phyloP scores from a whole-genome alignment of 116 monocot genomes.

The Zostera marina region DNA sequence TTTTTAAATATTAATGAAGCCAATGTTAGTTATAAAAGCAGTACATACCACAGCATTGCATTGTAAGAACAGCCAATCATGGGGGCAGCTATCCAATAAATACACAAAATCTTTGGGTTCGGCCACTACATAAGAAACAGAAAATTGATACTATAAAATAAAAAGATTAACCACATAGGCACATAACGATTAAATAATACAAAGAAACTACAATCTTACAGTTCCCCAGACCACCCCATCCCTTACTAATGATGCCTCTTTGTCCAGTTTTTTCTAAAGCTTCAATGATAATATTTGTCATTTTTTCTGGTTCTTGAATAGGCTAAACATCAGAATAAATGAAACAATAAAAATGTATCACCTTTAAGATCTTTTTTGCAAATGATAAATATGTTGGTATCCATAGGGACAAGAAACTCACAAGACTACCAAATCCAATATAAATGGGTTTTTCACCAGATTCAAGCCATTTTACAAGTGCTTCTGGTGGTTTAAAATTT shows the following conservation, averaged over 20 bases:
- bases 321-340: slow-evolving; percentile 35
- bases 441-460: slow-evolving; percentile 90
- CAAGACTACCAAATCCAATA: slow-evolving; percentile 97
- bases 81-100: slow-evolving; percentile 83
- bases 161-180: not conserved
- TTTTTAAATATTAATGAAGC: no score
- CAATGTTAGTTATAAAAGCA: not conserved
- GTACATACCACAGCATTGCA: slow-evolving; percentile 86
- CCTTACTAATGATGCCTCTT: slow-evolving; percentile 88
- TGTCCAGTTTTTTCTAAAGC: slow-evolving; percentile 71
- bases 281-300: slow-evolving; percentile 74
- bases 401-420: slow-evolving; percentile 44
- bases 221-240: slow-evolving; percentile 81
- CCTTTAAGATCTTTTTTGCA: no score
- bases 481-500: slow-evolving; percentile 86
- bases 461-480: slow-evolving; percentile 82
- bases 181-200: no score
- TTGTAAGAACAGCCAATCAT: slow-evolving; percentile 94
- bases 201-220: slow-evolving; percentile 27
- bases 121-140: slow-evolving; percentile 26
- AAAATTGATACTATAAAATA: not conserved
- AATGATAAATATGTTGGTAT: no score
- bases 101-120: slow-evolving; percentile 79
- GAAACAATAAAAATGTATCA: not conserved
- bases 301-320: slow-evolving; percentile 81